These are phyloP conservation scores for Gracilaria caudata DNA, from an alignment of 23 red algal species.

Conservation along the genomic window DNA sequence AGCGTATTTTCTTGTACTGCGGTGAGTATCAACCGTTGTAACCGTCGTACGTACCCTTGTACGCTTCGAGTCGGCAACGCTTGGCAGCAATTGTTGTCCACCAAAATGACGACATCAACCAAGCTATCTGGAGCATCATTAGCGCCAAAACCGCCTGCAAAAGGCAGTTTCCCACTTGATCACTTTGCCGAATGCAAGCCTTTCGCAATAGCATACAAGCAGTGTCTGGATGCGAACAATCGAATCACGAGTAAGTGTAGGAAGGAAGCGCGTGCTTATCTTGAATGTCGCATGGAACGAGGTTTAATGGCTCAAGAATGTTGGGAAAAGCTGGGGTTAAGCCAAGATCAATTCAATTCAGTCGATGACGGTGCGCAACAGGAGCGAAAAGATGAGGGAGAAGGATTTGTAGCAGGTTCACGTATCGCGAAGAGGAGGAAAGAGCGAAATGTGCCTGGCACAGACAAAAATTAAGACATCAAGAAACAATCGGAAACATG, in stretches of 20 bases:
- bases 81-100: background rate
- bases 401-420: conserved; percentile 62
- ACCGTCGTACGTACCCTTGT: no score
- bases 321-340: conserved; percentile 70
- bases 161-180: conserved; percentile 96
- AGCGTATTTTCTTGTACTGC: no score
- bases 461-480: background rate
- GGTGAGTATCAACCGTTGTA: no score
- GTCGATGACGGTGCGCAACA: background rate
- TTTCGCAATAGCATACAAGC: conserved; percentile 72
- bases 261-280: conserved; percentile 66
- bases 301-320: conserved; percentile 79
- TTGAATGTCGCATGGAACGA: conserved; percentile 93
- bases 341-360: conserved; percentile 49
- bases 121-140: conserved; percentile 39
- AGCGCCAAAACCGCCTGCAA: conserved; percentile 71
- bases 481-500: background rate
- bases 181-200: conserved; percentile 83
- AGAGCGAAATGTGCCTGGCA: conserved; percentile 12
- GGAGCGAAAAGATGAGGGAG: conserved; percentile 21
- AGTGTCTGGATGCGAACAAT: conserved; percentile 70
- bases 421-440: conserved; percentile 64
- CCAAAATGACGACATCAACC: conserved; percentile 84
- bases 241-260: conserved; percentile 77
- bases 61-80: no score